These are phyloP conservation scores for Penicillium psychrofluorescens DNA, from an alignment of 495 filamentous ascomycete species.

Conservation along the genomic window DNA sequence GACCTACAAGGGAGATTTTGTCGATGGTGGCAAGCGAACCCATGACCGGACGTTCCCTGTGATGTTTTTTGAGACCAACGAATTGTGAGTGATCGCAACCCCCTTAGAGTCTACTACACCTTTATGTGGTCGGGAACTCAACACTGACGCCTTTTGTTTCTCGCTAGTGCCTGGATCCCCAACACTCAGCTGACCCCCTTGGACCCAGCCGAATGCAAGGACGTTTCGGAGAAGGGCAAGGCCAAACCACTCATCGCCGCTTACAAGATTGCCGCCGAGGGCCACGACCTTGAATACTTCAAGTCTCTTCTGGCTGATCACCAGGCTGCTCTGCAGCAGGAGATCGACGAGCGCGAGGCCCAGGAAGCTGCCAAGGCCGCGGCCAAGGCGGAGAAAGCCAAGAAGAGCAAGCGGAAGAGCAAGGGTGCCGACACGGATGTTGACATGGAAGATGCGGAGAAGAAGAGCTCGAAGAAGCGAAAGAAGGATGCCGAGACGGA, in stretches of 20 bases:
- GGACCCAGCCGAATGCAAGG: slow-evolving; percentile 58
- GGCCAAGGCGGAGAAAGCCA: slow-evolving; percentile 51
- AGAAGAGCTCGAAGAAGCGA: slow-evolving; percentile 56
- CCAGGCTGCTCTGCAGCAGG: slow-evolving; percentile 50
- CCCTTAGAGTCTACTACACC: background rate
- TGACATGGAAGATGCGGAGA: slow-evolving; percentile 66
- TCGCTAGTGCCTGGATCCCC: slow-evolving; percentile 68
- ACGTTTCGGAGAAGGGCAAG: slow-evolving; percentile 61
- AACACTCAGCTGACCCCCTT: slow-evolving; percentile 72
- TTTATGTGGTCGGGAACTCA: too few relatives aligned
- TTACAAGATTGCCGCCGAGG: slow-evolving; percentile 63
- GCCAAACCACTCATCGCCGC: slow-evolving; percentile 66
- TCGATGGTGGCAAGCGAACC: slow-evolving; percentile 73
- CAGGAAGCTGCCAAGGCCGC: slow-evolving; percentile 53
- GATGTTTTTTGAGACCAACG: slow-evolving; percentile 89
- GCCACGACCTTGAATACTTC: slow-evolving; percentile 64
- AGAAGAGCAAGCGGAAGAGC: slow-evolving; percentile 61
- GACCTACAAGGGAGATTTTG: slow-evolving; percentile 73
- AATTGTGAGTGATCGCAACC: slow-evolving; percentile 65
- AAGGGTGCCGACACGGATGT: slow-evolving; percentile 57
- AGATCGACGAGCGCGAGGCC: slow-evolving; percentile 52
- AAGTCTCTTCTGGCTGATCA: slow-evolving; percentile 63
- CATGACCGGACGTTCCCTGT: slow-evolving; percentile 81
- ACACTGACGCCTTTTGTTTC: background rate
- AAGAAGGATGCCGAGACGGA: slow-evolving; percentile 61